Evolutionary conservation across 2,329 filamentous ascomycete species (phyloP).

Genomic region (Aureobasidium sp.): DNA sequence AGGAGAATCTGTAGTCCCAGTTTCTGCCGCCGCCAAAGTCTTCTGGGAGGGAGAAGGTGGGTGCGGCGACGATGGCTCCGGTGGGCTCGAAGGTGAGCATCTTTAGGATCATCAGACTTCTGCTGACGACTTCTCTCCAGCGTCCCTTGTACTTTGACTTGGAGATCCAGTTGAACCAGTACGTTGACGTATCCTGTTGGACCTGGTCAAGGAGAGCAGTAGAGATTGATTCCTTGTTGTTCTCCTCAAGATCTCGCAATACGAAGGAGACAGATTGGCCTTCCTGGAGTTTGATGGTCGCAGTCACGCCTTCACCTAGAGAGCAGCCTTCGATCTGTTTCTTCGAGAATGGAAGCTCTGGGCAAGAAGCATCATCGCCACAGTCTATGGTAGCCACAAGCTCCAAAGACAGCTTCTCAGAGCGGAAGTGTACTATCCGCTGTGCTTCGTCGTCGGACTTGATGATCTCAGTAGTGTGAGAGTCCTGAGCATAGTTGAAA

Average conservation of each 20-base stretch:
- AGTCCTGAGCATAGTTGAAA: slow-evolving; percentile 59
- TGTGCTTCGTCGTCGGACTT: slow-evolving; percentile 23
- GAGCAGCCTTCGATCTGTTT: slow-evolving; percentile 41
- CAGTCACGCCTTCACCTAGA: slow-evolving; percentile 55
- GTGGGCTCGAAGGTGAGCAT: slow-evolving; percentile 71
- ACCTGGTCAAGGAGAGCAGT: slow-evolving; percentile 50
- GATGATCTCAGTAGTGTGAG: slow-evolving; percentile 52
- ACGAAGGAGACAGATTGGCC: slow-evolving; percentile 64
- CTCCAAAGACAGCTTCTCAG: slow-evolving; percentile 52
- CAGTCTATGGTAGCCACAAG: slow-evolving; percentile 60
- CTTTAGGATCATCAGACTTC: slow-evolving; percentile 67
- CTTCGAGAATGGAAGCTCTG: slow-evolving; percentile 49
- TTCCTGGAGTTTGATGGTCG: slow-evolving; percentile 52
- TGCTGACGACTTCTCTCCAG: slow-evolving; percentile 62
- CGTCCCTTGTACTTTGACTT: slow-evolving; percentile 63
- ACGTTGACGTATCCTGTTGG: slow-evolving; percentile 62
- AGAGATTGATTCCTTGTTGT: slow-evolving; percentile 53
- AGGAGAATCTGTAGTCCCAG: slow-evolving; percentile 66
- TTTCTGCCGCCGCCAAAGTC: slow-evolving; percentile 51
- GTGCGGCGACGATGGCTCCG: slow-evolving; percentile 66
- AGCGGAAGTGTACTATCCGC: slow-evolving; percentile 50
- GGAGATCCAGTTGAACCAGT: slow-evolving; percentile 66
- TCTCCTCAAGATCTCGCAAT: slow-evolving; percentile 52
- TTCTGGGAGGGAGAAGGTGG: slow-evolving; percentile 55
- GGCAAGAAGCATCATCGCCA: slow-evolving; percentile 45